phyloP scores from a whole-genome alignment of 1,284 basidiomycete genomes.

The Phellinidium pouzarii region DNA sequence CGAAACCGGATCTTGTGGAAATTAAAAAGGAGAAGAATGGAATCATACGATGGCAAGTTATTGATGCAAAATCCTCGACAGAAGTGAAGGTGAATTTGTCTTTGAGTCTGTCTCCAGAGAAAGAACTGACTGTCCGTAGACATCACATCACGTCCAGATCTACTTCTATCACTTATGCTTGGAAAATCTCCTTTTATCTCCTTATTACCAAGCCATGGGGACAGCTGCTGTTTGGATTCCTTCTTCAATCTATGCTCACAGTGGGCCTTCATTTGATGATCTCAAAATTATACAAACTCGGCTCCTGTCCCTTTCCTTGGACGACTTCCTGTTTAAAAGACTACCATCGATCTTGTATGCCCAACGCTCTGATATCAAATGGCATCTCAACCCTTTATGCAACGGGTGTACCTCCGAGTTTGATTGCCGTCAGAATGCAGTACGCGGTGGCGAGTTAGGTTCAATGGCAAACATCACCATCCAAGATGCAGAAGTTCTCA shows the following conservation, averaged over 20 bases:
- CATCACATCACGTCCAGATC: constrained; percentile 44
- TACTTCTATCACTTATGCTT: constrained; percentile 44
- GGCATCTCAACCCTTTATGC: constrained; percentile 44
- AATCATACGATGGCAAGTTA: constrained; percentile 40
- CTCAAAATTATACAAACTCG: constrained; percentile 30
- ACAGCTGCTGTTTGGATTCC: constrained; percentile 40
- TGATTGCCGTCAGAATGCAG: constrained; percentile 32
- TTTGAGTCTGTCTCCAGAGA: constrained; percentile 17
- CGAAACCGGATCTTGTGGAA: constrained; percentile 43
- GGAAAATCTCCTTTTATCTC: constrained; percentile 30
- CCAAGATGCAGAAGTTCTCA: constrained; percentile 33
- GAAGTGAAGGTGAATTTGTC: constrained; percentile 31
- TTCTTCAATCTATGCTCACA: constrained; percentile 30
- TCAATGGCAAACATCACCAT: constrained; percentile 40
- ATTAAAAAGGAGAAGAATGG: constrained; percentile 32
- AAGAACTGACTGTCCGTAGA: constrained; percentile 27
- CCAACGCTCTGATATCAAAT: constrained; percentile 30
- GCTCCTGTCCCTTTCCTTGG: constrained; percentile 24
- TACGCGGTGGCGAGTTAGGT: constrained; percentile 33
- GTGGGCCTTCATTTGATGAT: constrained; percentile 30
- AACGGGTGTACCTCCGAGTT: constrained; percentile 34
- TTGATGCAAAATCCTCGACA: constrained; percentile 44
- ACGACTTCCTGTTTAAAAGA: constrained; percentile 34
- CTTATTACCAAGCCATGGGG: constrained; percentile 30
- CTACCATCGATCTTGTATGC: constrained; percentile 34